A percentile compares a stretch with the other conserved stretches of the same genome.
Conservation (phyloP, 2,329 filamentous ascomycete species). For the Cladosporium colombiae region DNA sequence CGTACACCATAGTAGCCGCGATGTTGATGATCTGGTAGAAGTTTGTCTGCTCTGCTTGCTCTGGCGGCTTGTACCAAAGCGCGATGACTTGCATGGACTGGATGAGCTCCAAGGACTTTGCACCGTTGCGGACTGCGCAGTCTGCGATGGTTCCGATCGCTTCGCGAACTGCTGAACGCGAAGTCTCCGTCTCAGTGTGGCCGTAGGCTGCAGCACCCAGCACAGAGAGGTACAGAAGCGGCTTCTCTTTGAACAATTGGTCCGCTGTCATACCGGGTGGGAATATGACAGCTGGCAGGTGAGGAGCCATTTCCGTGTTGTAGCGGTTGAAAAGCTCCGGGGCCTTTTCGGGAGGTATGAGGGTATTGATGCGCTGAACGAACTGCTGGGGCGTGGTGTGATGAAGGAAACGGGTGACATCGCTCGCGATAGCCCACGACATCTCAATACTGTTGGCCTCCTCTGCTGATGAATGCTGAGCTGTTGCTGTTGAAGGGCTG, state of each 20-base stretch:
- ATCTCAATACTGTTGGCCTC: constrained; percentile 21
- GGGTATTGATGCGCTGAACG: constrained; percentile 40
- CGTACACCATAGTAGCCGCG: constrained; percentile 78
- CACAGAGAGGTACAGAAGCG: constrained; percentile 61
- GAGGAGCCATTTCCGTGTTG: constrained; percentile 54
- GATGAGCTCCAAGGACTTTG: constrained; percentile 80
- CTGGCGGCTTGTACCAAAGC: constrained; percentile 85
- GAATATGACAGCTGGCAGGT: constrained; percentile 61
- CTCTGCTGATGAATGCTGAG: constrained; percentile 9
- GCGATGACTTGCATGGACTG: constrained; percentile 74
- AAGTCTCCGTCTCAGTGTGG: constrained; percentile 54
- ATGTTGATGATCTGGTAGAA: constrained; percentile 87
- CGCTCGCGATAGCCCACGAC: constrained; percentile 24
- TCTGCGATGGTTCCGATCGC: constrained; percentile 73
- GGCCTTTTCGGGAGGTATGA: constrained; percentile 56
- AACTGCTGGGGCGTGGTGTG: constrained; percentile 34
- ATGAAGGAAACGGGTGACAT: constrained; percentile 29
- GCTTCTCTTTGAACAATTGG: constrained; percentile 59
- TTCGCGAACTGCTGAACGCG: constrained; percentile 66
- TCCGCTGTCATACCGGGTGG: constrained; percentile 55
- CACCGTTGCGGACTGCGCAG: constrained; percentile 70
- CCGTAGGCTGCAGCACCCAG: constrained; percentile 56
- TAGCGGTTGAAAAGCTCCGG: constrained; percentile 60
- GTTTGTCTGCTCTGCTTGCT: constrained; percentile 81
- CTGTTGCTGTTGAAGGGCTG: constrained; percentile 13